Conservation (phyloP, 208 protist genomes). For the Wallacemonas collosoma region DNA sequence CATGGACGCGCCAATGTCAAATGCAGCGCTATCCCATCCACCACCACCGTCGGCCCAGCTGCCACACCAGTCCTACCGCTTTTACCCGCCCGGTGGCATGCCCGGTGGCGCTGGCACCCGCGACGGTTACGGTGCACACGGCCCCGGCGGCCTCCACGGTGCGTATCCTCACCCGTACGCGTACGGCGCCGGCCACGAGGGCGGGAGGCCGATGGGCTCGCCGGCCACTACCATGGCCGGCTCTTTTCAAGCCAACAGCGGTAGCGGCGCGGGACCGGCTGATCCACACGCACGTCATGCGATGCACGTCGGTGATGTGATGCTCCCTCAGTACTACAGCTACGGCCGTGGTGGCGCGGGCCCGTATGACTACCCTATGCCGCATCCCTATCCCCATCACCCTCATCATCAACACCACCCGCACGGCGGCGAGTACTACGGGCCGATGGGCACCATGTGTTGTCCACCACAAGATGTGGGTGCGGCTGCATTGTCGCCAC, state of each 20-base stretch:
- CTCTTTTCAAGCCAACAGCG: too few relatives aligned
- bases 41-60: background rate
- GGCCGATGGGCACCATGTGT: too few relatives aligned
- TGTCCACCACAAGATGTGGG: too few relatives aligned
- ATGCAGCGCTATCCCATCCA: background rate
- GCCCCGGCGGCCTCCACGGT: background rate
- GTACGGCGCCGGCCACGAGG: background rate
- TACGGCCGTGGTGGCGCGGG: background rate
- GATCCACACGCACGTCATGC: background rate
- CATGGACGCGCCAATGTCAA: too few relatives aligned
- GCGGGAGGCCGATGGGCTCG: too few relatives aligned
- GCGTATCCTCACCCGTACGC: background rate
- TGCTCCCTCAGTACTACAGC: conserved; percentile 2
- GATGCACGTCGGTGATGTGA: background rate
- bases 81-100: conserved; percentile 3
- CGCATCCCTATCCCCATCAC: background rate
- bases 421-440: too few relatives aligned
- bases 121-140: background rate
- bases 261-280: background rate
- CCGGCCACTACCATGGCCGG: background rate
- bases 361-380: background rate
- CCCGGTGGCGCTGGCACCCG: background rate
- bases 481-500: too few relatives aligned
- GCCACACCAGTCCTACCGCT: background rate
- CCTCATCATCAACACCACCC: background rate